These are phyloP conservation scores for Parathielavia hyrcaniae DNA, from an alignment of 495 filamentous ascomycete genomes.

Conservation along the genomic window DNA sequence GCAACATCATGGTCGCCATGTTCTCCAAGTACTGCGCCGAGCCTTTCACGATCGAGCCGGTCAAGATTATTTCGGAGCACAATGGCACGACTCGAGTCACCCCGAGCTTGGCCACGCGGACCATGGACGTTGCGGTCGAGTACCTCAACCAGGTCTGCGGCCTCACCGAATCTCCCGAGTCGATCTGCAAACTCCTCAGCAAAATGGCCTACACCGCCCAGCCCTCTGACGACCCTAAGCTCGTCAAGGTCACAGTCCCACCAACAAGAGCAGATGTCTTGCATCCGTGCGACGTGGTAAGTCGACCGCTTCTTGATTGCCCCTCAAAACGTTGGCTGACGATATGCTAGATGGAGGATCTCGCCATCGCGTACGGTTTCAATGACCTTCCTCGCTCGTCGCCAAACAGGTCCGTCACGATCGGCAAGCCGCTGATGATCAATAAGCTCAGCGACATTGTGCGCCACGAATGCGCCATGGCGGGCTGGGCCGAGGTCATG, in stretches of 20 bases:
- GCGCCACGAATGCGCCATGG: conserved; percentile 82
- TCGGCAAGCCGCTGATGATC: conserved; percentile 79
- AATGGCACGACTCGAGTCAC: conserved; percentile 74
- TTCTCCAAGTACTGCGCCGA: conserved; percentile 89
- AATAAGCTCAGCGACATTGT: conserved; percentile 95
- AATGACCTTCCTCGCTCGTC: conserved; percentile 82
- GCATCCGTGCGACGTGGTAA: conserved; percentile 81
- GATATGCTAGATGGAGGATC: conserved; percentile 71
- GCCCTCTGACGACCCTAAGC: conserved; percentile 60
- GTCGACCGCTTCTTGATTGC: conserved; percentile 1
- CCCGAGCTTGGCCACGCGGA: conserved; percentile 69
- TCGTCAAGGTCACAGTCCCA: conserved; percentile 75
- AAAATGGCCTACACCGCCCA: conserved; percentile 80
- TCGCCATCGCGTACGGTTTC: conserved; percentile 92
- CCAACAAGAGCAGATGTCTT: conserved; percentile 89
- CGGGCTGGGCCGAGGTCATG: conserved; percentile 94
- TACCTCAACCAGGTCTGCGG: conserved; percentile 93
- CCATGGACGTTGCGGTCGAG: conserved; percentile 72
- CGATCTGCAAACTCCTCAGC: conserved; percentile 67
- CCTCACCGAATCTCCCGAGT: conserved; percentile 59
- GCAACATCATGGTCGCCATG: conserved; percentile 92
- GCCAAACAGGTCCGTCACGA: conserved; percentile 73
- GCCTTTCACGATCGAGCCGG: conserved; percentile 85
- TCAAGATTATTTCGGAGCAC: conserved; percentile 85
- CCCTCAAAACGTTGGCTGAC: background rate